These are phyloP conservation scores for Camellia granthamiana DNA, from an alignment of 148 eudicot species.

Conservation along the genomic window DNA sequence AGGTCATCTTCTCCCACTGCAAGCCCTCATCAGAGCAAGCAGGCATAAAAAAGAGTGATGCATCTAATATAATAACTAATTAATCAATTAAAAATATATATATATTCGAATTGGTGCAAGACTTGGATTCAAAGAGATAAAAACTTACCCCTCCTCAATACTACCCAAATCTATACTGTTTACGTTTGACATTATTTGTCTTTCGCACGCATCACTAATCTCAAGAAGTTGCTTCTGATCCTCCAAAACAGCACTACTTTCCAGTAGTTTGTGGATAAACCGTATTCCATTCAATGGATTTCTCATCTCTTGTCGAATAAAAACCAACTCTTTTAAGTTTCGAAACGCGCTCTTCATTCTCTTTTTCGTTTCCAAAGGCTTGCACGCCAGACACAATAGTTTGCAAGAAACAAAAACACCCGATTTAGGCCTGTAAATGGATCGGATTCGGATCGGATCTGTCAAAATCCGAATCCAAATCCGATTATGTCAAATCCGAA, in stretches of 20 bases:
- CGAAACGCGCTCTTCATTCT: slow-evolving; percentile 6
- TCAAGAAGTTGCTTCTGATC: slow-evolving; percentile 39
- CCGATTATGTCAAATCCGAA: too few relatives aligned
- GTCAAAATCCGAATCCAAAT: too few relatives aligned
- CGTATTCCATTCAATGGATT: slow-evolving; percentile 39
- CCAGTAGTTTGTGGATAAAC: slow-evolving; percentile 34
- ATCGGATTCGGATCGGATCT: too few relatives aligned
- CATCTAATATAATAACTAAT: too few relatives aligned
- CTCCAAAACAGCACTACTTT: slow-evolving; percentile 15
- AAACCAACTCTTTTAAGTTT: slow-evolving; percentile 33
- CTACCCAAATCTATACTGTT: slow-evolving; percentile 20
- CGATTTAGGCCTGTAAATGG: too few relatives aligned
- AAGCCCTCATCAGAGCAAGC: too few relatives aligned
- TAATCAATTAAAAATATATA: too few relatives aligned
- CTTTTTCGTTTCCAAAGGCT: slow-evolving; percentile 4
- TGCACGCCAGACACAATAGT: slow-evolving; percentile 3
- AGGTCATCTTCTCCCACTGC: too few relatives aligned
- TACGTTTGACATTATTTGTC: slow-evolving; percentile 32
- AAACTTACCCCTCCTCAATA: slow-evolving; percentile 32
- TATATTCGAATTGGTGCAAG: not conserved
- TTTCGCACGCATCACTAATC: slow-evolving; percentile 42
- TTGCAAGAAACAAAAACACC: slow-evolving; percentile 38
- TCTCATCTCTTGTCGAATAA: slow-evolving; percentile 33
- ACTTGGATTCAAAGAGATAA: not conserved
- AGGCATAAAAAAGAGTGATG: too few relatives aligned